Base-by-base conservation (phyloP, 768 basidiomycete species). In the Termitomyces sp. region DNA sequence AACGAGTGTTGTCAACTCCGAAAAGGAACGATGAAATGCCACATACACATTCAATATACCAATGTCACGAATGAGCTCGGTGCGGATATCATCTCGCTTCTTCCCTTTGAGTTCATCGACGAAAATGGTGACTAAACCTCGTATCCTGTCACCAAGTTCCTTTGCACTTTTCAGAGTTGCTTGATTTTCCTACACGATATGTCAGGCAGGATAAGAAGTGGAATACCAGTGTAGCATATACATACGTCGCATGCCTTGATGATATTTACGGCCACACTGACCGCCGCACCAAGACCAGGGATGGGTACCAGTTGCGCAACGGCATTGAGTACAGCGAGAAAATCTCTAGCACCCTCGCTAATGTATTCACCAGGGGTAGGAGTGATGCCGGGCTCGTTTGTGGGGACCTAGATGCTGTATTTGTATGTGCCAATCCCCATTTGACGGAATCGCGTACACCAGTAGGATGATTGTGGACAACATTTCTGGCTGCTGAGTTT, bases 51-150 rank as follows among this genome's bases (percentile, higher is more conserved):
- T n/a, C n/a, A n/a, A n/a, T n/a, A n/a, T n/a, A n/a, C n/a, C n/a
- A n/a, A n/a, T n/a, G n/a, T n/a, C n/a, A n/a, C n/a, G n/a, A n/a
- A n/a, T n/a, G n/a, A n/a, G n/a, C n/a, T n/a, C n/a, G 7, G 35
- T 13, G 7, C n/a, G 35, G 16, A 23, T 43, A 35, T 23, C 33
- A 20, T 27, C 10, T 22, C 2, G 41, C 6, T 43, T 35, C 38
- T n/a, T n/a, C n/a, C 54, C 58, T 20, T 59, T 56, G 41, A 59
- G 50, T 22, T 49, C 54, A 7, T 56, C 50, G 18, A 56, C 54
- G 25, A 56, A 33, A 9, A 53, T 36, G 5, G 32, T 20, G 3
- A 59, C 47, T 4, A 59, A 38, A 10, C 51, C 33, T 51, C 50
- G 39, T 33, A 59, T 53, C 3, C 58, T 54, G 3, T 52, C 15